phyloP scores from a whole-genome alignment of 495 filamentous ascomycete species.

The Tuber melanosporum region DNA sequence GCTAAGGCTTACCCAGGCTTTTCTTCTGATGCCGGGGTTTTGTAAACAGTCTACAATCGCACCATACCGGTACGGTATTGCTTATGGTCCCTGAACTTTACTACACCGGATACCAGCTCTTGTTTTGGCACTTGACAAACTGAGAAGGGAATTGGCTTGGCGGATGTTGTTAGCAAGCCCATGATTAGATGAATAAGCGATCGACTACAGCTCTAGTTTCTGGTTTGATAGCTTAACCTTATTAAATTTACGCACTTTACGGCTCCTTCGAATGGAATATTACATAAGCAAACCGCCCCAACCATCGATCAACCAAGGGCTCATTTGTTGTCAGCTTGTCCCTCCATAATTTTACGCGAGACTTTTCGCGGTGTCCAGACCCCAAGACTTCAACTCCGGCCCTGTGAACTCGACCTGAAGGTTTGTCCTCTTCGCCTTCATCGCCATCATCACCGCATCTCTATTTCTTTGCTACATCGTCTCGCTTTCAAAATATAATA shows the following conservation, averaged over 20 bases:
- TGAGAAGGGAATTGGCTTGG: background rate
- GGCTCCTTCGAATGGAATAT: background rate
- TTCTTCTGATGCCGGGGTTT: background rate
- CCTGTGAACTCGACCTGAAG: background rate
- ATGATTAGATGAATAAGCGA: background rate
- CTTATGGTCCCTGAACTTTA: background rate
- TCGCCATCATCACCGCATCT: background rate
- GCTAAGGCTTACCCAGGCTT: background rate
- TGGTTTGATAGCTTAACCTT: background rate
- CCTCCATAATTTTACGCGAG: conserved; percentile 1
- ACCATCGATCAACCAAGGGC: background rate
- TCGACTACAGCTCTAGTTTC: background rate
- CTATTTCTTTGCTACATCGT: background rate
- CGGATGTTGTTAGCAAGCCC: background rate
- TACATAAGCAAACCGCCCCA: background rate
- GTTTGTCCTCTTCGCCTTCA: background rate
- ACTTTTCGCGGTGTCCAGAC: background rate
- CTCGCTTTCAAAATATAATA: background rate
- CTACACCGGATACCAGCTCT: background rate
- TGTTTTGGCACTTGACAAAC: background rate
- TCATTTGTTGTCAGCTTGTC: background rate
- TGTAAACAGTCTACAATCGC: background rate
- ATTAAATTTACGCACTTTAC: background rate
- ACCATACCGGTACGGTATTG: background rate
- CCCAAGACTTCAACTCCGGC: background rate